Evolutionary conservation across 176 grass and related monocot genomes (phyloP).

Genomic region (Panicum miliaceum): DNA sequence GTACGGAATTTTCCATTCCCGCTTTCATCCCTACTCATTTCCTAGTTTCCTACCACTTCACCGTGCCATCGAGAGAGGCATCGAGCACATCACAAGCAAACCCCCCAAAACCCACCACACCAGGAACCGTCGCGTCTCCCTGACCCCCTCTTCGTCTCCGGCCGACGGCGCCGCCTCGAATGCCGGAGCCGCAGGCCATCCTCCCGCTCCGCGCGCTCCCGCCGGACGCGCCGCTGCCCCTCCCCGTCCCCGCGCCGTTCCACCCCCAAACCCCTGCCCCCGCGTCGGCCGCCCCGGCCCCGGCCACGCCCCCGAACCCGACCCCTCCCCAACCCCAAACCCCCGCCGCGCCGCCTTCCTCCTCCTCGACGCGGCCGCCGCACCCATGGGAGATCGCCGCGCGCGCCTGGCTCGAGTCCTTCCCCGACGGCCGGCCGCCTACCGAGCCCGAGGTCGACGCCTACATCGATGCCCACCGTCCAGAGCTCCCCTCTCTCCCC

Average conservation of each 20-base stretch:
- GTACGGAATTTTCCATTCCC: no score
- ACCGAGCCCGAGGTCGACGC: conserved; percentile 63
- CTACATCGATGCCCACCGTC: conserved; percentile 69
- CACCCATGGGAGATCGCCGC: conserved; percentile 60
- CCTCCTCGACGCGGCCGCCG: conserved; percentile 33
- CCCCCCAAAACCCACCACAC: conserved; percentile 39
- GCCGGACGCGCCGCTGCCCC: conserved; percentile 60
- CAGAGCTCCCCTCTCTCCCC: conserved; percentile 57
- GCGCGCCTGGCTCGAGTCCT: conserved; percentile 68
- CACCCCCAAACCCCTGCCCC: conserved; percentile 36
- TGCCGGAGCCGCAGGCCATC: conserved; percentile 69
- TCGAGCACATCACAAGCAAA: conserved; percentile 35
- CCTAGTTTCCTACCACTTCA: not conserved
- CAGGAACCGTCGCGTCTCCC: not conserved
- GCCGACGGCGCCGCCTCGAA: conserved; percentile 28
- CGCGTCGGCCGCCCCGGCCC: not conserved
- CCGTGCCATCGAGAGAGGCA: no score
- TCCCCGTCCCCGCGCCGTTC: conserved; percentile 40
- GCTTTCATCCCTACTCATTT: no score
- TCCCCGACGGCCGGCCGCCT: conserved; percentile 57
- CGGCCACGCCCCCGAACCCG: conserved; percentile 13
- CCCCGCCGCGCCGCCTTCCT: conserved; percentile 5
- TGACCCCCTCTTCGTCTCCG: not conserved
- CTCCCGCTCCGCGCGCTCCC: conserved; percentile 62
- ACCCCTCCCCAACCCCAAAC: conserved; percentile 19